Conservation (phyloP, 148 eudicot genomes). For the Rhododendron vialii region DNA sequence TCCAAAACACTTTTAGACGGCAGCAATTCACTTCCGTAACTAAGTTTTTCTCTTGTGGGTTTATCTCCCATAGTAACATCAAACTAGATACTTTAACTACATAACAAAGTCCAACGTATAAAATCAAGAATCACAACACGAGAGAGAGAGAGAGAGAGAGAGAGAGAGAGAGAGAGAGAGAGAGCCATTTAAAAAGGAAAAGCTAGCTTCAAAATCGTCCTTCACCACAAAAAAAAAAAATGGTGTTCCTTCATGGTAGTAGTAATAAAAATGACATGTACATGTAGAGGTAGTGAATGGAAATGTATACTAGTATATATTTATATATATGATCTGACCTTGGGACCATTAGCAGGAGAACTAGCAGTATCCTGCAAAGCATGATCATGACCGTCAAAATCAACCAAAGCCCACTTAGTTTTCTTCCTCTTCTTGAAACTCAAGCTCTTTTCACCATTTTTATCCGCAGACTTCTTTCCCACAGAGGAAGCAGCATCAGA, state of each 20-base stretch:
- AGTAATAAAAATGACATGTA: no score
- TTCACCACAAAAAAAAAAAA: no score
- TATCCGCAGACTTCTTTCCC: constrained; percentile 1
- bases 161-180: neutral
- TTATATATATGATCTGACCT: constrained; percentile 17
- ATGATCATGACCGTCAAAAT: constrained; percentile 17
- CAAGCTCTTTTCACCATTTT: constrained; percentile 15
- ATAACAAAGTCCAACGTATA: neutral
- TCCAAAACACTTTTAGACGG: no score
- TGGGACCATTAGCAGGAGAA: constrained; percentile 48
- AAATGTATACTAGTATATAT: neutral
- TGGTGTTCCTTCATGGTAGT: no score
- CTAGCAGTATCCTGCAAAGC: constrained; percentile 54
- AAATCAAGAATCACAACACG: no score
- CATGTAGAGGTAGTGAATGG: neutral
- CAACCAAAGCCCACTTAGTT: constrained; percentile 11
- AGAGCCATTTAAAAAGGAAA: no score
- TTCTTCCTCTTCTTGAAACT: constrained; percentile 26
- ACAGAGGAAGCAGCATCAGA: constrained; percentile 28
- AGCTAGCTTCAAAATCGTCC: no score
- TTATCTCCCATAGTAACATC: neutral
- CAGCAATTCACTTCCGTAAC: no score
- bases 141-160: neutral
- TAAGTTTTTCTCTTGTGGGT: neutral
- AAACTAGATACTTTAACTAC: neutral